Base-by-base conservation (phyloP, 208 protist genomes). In the Crithidia sp. region DNA sequence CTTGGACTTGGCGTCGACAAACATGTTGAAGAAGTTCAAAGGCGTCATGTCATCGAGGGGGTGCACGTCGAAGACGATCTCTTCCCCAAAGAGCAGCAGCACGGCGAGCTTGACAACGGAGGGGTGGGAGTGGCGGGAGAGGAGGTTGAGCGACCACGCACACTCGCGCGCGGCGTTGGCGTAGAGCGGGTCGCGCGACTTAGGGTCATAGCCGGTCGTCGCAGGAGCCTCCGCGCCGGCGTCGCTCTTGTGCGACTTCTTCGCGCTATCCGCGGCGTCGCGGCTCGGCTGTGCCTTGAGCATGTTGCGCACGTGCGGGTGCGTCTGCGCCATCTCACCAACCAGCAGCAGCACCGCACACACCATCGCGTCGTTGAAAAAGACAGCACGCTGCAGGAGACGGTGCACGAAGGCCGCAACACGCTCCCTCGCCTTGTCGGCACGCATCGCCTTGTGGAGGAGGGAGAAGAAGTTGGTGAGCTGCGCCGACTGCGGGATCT, bases 41-140 rank as follows among this genome's bases (percentile, higher is more conserved):
- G 88, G 68, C 0, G 91, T 95, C 76, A 97, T 90, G 70, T 96
- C 93, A 67, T 97, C 93, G n/a, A 97, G 82, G 14, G 93, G 93
- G 73, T 97, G 91, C 50, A 83, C 82, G 69, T 95, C 91, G 74
- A 96, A 96, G 61, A 94, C 84, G 58, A 95, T 88, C 49, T 95
- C 90, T 71, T 97, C 90, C 49, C 87, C 83, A 67, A 95, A 93
- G 50, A 95, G 78, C 8, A 97, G 78, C 74, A 94, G 79, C 43
- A 95, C 83, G 5, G 94, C 91, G 13, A 98, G 84, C 79, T 91
- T 90, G 53, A 95, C 91, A 12, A 98, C 92, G 2, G 92, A 94
- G 6, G 94, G 94, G 83, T 98, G 94, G 28, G 84, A 89, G 82
- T 98, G 94, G 41, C 86, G 88, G 2, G 83, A 62, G 76, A 97